Percentiles rank a stretch among this genome's conserved stretches.
Evolutionary conservation across 257 asterid genomes (phyloP).

Genomic region (Misopates orontium): DNA sequence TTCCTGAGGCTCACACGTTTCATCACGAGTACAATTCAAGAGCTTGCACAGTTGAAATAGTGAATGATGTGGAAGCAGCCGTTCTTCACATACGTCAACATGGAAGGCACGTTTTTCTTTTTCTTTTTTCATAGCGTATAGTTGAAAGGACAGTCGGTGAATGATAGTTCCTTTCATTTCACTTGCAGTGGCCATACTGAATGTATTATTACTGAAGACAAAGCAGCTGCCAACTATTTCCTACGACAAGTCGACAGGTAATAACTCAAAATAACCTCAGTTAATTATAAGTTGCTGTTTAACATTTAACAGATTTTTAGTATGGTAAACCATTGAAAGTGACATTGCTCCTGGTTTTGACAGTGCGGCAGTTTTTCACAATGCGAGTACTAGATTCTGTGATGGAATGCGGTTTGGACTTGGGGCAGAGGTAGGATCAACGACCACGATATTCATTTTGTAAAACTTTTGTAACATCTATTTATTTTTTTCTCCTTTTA

Average conservation of each 20-base stretch:
- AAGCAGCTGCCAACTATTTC: constrained; percentile 35
- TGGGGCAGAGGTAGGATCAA: constrained; percentile 54
- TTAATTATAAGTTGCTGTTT: not conserved
- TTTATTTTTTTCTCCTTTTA: not conserved
- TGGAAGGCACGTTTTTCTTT: constrained; percentile 49
- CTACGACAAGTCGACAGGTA: constrained; percentile 44
- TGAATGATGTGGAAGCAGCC: constrained; percentile 53
- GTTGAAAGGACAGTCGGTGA: not conserved
- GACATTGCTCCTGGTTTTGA: constrained; percentile 14
- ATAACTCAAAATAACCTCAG: not conserved
- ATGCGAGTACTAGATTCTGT: constrained; percentile 73
- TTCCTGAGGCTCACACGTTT: constrained; percentile 38
- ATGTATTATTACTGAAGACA: constrained; percentile 39
- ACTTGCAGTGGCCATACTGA: constrained; percentile 45
- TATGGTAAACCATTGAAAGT: constrained; percentile 5
- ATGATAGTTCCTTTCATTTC: not conserved
- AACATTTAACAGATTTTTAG: too few relatives aligned
- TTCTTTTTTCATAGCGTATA: not conserved
- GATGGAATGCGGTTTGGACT: constrained; percentile 79
- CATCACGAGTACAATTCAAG: constrained; percentile 59
- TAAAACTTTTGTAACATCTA: not conserved
- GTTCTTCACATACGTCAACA: constrained; percentile 47
- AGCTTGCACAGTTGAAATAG: constrained; percentile 61
- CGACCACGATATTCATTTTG: not conserved
- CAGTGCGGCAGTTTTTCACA: constrained; percentile 77